phyloP scores from a whole-genome alignment of 1,284 basidiomycete species.

The Xerocomus minutiporus region DNA sequence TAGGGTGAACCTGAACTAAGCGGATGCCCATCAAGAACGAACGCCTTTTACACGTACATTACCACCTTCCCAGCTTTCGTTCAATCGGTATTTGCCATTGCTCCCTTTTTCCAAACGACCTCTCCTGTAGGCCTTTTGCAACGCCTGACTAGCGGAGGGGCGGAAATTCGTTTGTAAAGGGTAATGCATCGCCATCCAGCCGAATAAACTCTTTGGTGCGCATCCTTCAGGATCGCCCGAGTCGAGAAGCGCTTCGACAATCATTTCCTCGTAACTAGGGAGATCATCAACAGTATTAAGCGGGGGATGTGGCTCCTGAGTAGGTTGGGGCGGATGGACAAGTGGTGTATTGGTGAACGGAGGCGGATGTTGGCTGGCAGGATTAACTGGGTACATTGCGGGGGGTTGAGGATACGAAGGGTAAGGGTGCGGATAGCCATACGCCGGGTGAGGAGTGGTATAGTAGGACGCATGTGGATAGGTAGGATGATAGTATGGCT shows the following conservation, averaged over 20 bases:
- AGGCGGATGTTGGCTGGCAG: constrained; percentile 26
- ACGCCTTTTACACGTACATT: constrained; percentile 46
- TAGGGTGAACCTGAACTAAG: constrained; percentile 27
- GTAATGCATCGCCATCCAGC: constrained; percentile 74
- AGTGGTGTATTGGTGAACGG: constrained; percentile 29
- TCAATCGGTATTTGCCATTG: constrained; percentile 67
- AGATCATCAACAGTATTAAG: constrained; percentile 51
- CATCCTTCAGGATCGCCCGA: constrained; percentile 63
- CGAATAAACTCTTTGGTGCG: constrained; percentile 73
- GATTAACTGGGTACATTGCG: constrained; percentile 29
- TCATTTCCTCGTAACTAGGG: constrained; percentile 84
- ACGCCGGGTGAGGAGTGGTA: constrained; percentile 26
- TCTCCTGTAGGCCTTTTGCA: constrained; percentile 76
- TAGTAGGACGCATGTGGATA: constrained; percentile 65
- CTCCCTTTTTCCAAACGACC: constrained; percentile 69
- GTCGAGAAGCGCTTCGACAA: constrained; percentile 68
- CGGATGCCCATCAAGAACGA: constrained; percentile 1
- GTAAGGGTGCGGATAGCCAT: constrained; percentile 40
- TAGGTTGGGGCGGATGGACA: constrained; percentile 20
- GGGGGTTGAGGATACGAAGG: constrained; percentile 44
- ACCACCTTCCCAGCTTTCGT: constrained; percentile 72
- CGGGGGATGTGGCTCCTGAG: constrained; percentile 18
- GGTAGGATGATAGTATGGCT: constrained; percentile 45
- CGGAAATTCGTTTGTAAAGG: constrained; percentile 83
- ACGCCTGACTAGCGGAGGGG: constrained; percentile 76